These are phyloP conservation scores for Achaetomium macrosporum DNA, from an alignment of 2,329 filamentous ascomycete species.

Conservation along the genomic window DNA sequence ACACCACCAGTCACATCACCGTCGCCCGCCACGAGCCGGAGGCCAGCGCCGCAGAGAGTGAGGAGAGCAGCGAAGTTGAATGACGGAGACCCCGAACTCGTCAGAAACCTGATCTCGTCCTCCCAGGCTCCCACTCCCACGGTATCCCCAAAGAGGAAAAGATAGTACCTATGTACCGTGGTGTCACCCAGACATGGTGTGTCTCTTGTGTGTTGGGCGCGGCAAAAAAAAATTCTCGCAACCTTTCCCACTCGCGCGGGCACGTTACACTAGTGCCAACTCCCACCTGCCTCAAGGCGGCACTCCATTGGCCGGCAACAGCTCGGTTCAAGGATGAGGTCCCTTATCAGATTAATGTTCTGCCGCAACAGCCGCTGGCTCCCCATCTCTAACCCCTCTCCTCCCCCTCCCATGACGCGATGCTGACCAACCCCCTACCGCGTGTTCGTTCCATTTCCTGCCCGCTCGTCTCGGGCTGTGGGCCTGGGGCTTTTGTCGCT, in stretches of 20 bases:
- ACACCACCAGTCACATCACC: slow-evolving; percentile 6
- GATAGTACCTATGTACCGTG: neutral
- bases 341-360: neutral
- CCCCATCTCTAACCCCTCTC: neutral
- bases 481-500: neutral
- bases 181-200: neutral
- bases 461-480: neutral
- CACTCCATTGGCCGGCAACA: slow-evolving; percentile 5
- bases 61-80: neutral
- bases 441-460: neutral
- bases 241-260: neutral
- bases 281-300: neutral
- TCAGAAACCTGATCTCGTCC: neutral
- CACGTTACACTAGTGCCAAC: slow-evolving; percentile 5
- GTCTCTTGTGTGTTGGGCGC: neutral
- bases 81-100: neutral
- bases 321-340: slow-evolving; percentile 3
- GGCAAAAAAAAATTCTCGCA: neutral
- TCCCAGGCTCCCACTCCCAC: neutral
- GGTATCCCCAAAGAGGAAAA: slow-evolving; percentile 3
- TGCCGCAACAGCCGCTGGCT: slow-evolving; percentile 9
- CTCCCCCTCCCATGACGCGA: slow-evolving; percentile 2
- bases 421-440: slow-evolving; percentile 1
- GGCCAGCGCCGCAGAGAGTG: neutral
- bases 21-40: slow-evolving; percentile 5